phyloP scores from a whole-genome alignment of 371 early-diverging fungal genomes.

The Zancudomyces culisetae region DNA sequence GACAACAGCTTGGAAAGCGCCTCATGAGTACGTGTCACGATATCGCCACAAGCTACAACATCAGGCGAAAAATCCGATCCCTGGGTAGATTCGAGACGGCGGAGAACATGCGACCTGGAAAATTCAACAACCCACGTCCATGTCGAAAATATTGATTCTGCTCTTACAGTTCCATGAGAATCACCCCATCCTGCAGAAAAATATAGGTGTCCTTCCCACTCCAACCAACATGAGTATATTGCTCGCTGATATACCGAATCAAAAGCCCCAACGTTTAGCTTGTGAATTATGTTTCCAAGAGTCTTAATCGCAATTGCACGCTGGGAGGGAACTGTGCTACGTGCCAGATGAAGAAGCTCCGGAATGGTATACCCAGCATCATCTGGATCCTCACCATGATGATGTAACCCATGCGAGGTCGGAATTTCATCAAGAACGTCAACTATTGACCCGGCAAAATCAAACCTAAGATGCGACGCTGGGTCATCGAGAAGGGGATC shows the following conservation, averaged over 20 bases:
- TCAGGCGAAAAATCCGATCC: neutral
- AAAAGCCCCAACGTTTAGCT: constrained; percentile 25
- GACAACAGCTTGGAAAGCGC: neutral
- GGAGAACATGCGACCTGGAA: neutral
- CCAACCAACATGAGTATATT: constrained; percentile 13
- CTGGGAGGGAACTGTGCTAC: constrained; percentile 68
- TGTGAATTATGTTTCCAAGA: constrained; percentile 35
- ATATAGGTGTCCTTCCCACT: constrained; percentile 22
- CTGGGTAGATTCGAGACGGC: neutral
- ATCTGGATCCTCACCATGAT: constrained; percentile 70
- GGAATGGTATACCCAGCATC: constrained; percentile 71
- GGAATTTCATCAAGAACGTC: constrained; percentile 32
- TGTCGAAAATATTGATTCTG: constrained; percentile 8
- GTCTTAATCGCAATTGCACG: constrained; percentile 47
- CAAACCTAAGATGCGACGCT: constrained; percentile 37
- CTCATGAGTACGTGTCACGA: neutral
- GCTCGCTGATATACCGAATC: constrained; percentile 7
- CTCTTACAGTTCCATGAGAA: constrained; percentile 10
- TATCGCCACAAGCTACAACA: neutral
- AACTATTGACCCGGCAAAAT: constrained; percentile 51
- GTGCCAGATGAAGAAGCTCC: constrained; percentile 57
- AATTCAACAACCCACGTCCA: constrained; percentile 21
- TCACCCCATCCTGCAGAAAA: constrained; percentile 10
- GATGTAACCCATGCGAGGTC: constrained; percentile 51
- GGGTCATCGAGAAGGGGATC: constrained; percentile 8